Percentiles rank a stretch among this genome's conserved stretches.
Conservation (phyloP, 2,329 filamentous ascomycete species). For the Pezicula radicicola region DNA sequence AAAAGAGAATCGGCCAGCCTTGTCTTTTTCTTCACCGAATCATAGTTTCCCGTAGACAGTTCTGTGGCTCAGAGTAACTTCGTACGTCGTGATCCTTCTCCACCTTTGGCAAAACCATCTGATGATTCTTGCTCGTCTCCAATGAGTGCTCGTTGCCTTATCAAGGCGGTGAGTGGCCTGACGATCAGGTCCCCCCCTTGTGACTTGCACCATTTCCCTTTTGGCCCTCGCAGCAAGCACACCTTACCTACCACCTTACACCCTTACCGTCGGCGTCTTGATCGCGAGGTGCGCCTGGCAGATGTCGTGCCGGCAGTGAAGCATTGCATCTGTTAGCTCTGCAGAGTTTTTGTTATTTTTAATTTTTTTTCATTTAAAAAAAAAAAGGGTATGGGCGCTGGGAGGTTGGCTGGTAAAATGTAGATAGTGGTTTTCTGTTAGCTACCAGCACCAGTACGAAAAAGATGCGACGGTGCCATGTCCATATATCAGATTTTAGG, state of each 20-base stretch:
- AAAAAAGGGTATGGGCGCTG: no score
- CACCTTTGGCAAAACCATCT: background rate
- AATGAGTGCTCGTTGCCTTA: slow-evolving; percentile 18
- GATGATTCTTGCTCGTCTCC: slow-evolving; percentile 7
- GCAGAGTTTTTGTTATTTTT: background rate
- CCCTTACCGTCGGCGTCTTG: background rate
- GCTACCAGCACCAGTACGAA: no score
- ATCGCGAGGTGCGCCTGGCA: background rate
- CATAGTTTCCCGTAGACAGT: no score
- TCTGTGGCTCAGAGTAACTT: no score
- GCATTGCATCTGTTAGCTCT: background rate
- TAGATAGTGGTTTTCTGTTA: no score
- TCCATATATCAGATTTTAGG: no score
- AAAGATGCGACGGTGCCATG: no score
- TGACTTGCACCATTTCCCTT: slow-evolving; percentile 4
- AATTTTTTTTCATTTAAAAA: no score
- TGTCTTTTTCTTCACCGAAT: no score
- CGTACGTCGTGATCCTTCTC: no score
- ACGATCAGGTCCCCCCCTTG: slow-evolving; percentile 6
- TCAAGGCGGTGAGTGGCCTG: slow-evolving; percentile 15
- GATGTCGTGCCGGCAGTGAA: background rate
- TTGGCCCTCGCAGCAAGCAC: slow-evolving; percentile 9
- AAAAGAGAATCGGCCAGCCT: no score
- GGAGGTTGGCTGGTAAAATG: no score
- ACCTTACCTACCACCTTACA: background rate